phyloP scores from a whole-genome alignment of 2,329 filamentous ascomycete species.

The Calonectria henricotiae region DNA sequence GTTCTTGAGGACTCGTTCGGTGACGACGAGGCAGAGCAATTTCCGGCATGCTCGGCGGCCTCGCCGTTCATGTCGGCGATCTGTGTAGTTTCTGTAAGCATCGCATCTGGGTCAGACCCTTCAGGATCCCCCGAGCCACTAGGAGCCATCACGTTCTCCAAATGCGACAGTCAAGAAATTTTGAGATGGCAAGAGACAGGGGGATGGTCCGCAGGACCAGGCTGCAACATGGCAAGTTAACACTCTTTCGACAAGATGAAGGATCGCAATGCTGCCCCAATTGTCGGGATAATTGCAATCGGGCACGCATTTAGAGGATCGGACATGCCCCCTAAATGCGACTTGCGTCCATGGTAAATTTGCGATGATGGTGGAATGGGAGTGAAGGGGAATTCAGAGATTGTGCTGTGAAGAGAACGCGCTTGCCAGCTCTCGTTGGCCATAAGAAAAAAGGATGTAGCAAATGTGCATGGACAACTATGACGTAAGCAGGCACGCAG shows the following conservation, averaged over 20 bases:
- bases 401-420: not conserved
- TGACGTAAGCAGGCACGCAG: slow-evolving; percentile 37
- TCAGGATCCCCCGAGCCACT: slow-evolving; percentile 25
- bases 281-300: slow-evolving; percentile 31
- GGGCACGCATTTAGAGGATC: slow-evolving; percentile 14
- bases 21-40: slow-evolving; percentile 38
- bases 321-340: slow-evolving; percentile 15
- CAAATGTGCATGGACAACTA: not conserved
- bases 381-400: slow-evolving; percentile 14
- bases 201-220: slow-evolving; percentile 32
- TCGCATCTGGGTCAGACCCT: slow-evolving; percentile 29
- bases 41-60: slow-evolving; percentile 39
- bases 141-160: slow-evolving; percentile 41
- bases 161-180: slow-evolving; percentile 24
- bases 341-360: slow-evolving; percentile 10
- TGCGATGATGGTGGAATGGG: slow-evolving; percentile 20
- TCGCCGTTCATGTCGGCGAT: slow-evolving; percentile 31
- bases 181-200: slow-evolving; percentile 16
- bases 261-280: slow-evolving; percentile 29
- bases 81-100: slow-evolving; percentile 37
- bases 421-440: not conserved
- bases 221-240: slow-evolving; percentile 42
- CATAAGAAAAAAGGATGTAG: not conserved
- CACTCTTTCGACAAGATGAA: slow-evolving; percentile 46
- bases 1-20: slow-evolving; percentile 34